Conservation (phyloP, 78 protist species). For the slime mould (Dictyostelium discoideum) region dicty_2.7 NC_007090.3:3846001-3846500, state of each 20-base stretch:
- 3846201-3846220: neutral
- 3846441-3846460: neutral
- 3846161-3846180: neutral
- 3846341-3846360: neutral
- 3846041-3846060: neutral
- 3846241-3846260: conserved; percentile 9
- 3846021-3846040: neutral
- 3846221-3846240: neutral
- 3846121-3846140: neutral
- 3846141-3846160: neutral
- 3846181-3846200: neutral
- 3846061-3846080: neutral
- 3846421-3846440: neutral
- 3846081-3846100: neutral
- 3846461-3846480: neutral
- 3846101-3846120: neutral
- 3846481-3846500: neutral
- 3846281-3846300: neutral
- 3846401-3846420: neutral
- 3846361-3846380: neutral
- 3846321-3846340: neutral
- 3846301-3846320: no score
- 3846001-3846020: no score
- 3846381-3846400: neutral
- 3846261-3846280: neutral